These are phyloP conservation scores for Phytophthora agathidicida DNA, from an alignment of 352 stramenopile species.

Conservation along the genomic window DNA sequence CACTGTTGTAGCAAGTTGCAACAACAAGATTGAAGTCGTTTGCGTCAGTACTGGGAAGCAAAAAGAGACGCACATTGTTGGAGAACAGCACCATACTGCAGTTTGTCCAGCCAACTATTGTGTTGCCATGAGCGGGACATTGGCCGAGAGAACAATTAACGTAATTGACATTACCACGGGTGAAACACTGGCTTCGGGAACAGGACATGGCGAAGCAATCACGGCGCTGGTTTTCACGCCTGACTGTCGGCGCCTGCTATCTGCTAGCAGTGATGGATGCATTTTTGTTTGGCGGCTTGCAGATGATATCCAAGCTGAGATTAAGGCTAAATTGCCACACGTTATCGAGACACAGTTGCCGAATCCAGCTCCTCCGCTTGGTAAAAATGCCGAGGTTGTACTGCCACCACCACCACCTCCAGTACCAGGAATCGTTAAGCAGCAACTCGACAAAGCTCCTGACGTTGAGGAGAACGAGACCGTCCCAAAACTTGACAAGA, in stretches of 20 bases:
- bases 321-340: slow-evolving; percentile 60
- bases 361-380: slow-evolving; percentile 34
- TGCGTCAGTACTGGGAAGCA: slow-evolving; percentile 66
- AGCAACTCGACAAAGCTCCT: no score
- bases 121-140: slow-evolving; percentile 81
- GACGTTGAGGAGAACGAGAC: no score
- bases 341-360: slow-evolving; percentile 36
- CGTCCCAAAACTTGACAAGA: no score
- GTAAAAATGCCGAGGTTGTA: background rate
- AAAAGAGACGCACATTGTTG: slow-evolving; percentile 62
- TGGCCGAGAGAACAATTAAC: slow-evolving; percentile 87
- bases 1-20: slow-evolving; percentile 67
- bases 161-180: slow-evolving; percentile 84
- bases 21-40: slow-evolving; percentile 85
- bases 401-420: slow-evolving; percentile 42
- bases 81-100: slow-evolving; percentile 75
- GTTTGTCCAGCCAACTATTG: slow-evolving; percentile 72
- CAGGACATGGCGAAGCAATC: slow-evolving; percentile 85
- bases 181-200: slow-evolving; percentile 75
- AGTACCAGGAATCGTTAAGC: background rate
- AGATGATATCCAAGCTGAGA: slow-evolving; percentile 72
- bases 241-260: slow-evolving; percentile 86
- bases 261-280: slow-evolving; percentile 81
- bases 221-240: slow-evolving; percentile 86
- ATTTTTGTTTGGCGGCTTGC: slow-evolving; percentile 90